phyloP scores from a whole-genome alignment of 2,329 filamentous ascomycete genomes.

The Fusarium avenaceum region DNA sequence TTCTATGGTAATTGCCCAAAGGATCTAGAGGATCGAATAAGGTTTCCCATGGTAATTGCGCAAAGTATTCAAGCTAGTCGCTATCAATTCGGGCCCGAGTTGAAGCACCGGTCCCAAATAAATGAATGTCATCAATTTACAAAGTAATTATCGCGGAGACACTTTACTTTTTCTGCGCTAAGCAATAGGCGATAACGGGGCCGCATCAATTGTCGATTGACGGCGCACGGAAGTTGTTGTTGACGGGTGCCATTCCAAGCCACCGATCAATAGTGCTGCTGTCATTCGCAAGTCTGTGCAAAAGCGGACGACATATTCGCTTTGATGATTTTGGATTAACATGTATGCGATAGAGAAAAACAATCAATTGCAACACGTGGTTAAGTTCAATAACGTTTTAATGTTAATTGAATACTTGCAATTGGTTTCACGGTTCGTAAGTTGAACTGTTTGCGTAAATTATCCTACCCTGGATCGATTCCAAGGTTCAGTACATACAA shows the following conservation, averaged over 20 bases:
- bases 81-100: neutral
- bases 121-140: neutral
- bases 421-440: too few species aligned
- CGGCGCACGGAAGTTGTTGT: slow-evolving; percentile 13
- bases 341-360: neutral
- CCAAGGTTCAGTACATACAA: too few species aligned
- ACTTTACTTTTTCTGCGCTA: slow-evolving; percentile 5
- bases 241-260: slow-evolving; percentile 25
- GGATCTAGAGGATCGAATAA: neutral
- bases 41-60: neutral
- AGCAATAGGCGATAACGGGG: slow-evolving; percentile 10
- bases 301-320: neutral
- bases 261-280: slow-evolving; percentile 20
- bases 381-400: neutral
- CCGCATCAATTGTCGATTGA: neutral
- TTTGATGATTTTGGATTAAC: neutral
- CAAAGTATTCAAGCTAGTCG: neutral
- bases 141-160: neutral
- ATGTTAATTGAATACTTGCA: too few species aligned
- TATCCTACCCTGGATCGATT: too few species aligned
- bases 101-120: slow-evolving; percentile 4
- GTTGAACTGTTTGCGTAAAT: too few species aligned
- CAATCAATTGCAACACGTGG: neutral
- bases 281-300: neutral
- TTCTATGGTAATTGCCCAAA: neutral